These are phyloP conservation scores for Pestalotiopsis sp. DNA, from an alignment of 2,329 filamentous ascomycete genomes.

Conservation along the genomic window DNA sequence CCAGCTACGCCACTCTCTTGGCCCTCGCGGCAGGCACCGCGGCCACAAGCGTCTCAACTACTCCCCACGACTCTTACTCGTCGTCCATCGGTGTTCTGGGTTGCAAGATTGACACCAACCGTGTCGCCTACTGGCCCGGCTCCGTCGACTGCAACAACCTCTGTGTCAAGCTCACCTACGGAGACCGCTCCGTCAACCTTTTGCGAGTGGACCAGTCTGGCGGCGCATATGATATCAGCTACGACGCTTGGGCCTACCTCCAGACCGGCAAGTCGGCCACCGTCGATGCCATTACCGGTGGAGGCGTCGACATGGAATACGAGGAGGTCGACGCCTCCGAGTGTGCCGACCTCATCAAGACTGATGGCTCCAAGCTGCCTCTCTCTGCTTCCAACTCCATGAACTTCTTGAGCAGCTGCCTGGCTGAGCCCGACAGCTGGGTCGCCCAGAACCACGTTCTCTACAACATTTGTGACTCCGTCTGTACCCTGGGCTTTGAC, in stretches of 20 bases:
- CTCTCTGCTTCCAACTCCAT: constrained; percentile 61
- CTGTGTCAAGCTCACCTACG: constrained; percentile 56
- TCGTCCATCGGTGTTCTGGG: constrained; percentile 61
- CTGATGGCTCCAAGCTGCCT: constrained; percentile 52
- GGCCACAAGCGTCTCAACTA: constrained; percentile 39
- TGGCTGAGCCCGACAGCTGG: constrained; percentile 41
- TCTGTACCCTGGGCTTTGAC: constrained; percentile 52
- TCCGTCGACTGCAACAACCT: constrained; percentile 57
- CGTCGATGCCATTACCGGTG: constrained; percentile 48
- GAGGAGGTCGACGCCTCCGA: constrained; percentile 49
- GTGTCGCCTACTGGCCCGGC: constrained; percentile 62
- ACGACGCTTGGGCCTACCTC: constrained; percentile 65
- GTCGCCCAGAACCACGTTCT: constrained; percentile 55
- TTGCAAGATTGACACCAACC: constrained; percentile 64
- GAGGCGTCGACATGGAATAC: constrained; percentile 54
- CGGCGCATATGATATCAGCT: constrained; percentile 60
- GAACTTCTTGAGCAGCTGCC: constrained; percentile 53
- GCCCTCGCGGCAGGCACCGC: constrained; percentile 11
- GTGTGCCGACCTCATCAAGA: constrained; percentile 54
- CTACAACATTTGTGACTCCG: constrained; percentile 55
- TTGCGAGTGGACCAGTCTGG: constrained; percentile 59
- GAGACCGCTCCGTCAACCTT: constrained; percentile 56
- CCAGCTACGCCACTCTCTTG: constrained; percentile 3
- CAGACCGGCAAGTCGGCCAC: constrained; percentile 51
- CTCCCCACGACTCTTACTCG: constrained; percentile 59